These are phyloP conservation scores for Boletus rubroflammeus DNA, from an alignment of 768 basidiomycete species.

Conservation along the genomic window DNA sequence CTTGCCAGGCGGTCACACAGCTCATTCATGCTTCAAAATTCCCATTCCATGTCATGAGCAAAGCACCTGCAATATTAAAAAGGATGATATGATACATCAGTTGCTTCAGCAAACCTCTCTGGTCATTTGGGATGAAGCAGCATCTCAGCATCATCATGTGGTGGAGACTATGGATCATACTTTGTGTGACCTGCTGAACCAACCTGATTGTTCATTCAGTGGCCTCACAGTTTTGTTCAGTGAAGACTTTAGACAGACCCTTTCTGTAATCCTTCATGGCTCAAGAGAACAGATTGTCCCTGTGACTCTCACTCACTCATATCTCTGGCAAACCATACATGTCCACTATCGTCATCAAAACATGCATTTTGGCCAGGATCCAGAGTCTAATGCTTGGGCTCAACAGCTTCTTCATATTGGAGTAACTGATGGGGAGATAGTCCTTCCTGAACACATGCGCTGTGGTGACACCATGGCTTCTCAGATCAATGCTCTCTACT, in stretches of 20 bases:
- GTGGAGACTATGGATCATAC: neutral
- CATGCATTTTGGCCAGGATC: conserved; percentile 37
- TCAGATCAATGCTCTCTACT: conserved; percentile 31
- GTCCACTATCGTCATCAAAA: conserved; percentile 37
- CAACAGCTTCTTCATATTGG: conserved; percentile 12
- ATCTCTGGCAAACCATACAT: conserved; percentile 35
- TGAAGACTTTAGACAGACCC: neutral
- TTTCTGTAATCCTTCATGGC: conserved; percentile 37
- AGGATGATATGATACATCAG: neutral
- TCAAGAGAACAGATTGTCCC: conserved; percentile 36
- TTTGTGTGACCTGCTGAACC: neutral
- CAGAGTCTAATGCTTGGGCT: conserved; percentile 31
- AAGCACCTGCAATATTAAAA: neutral
- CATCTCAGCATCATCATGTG: neutral
- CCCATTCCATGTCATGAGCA: neutral
- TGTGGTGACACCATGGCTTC: conserved; percentile 13
- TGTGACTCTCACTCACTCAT: conserved; percentile 34
- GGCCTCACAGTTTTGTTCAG: neutral
- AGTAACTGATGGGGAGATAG: conserved; percentile 16
- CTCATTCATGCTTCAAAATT: neutral
- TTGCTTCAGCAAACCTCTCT: neutral
- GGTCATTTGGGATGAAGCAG: neutral
- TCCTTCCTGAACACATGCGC: conserved; percentile 27
- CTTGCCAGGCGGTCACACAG: neutral
- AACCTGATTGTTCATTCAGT: neutral